phyloP scores from a whole-genome alignment of 495 filamentous ascomycete genomes.

The Hyaloscypha hepaticicola region DNA sequence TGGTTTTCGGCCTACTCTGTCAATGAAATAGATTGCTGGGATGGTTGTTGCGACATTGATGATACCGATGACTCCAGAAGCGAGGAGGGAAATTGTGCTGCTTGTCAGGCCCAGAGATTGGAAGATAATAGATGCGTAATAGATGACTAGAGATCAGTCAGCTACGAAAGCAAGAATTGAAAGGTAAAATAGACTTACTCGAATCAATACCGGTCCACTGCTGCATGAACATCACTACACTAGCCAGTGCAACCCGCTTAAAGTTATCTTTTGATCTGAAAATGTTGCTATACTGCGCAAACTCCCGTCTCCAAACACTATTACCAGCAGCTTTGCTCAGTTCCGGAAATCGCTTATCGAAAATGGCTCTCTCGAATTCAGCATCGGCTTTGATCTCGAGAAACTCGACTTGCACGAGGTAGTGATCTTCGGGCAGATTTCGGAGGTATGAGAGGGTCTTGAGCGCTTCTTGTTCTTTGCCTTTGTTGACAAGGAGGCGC shows the following conservation, averaged over 20 bases:
- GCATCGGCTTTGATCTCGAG: constrained; percentile 22
- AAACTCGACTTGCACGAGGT: constrained; percentile 21
- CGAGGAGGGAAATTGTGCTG: constrained; percentile 56
- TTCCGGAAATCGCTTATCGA: constrained; percentile 42
- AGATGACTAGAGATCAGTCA: constrained; percentile 21
- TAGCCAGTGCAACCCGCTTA: constrained; percentile 61
- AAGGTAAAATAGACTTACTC: neutral
- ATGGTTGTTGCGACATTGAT: constrained; percentile 14
- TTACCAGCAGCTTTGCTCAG: constrained; percentile 51
- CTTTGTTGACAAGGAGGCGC: constrained; percentile 55
- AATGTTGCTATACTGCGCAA: constrained; percentile 26
- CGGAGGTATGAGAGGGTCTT: constrained; percentile 36
- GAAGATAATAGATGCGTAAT: constrained; percentile 41
- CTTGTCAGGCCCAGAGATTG: constrained; percentile 39
- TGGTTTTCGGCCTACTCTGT: constrained; percentile 41
- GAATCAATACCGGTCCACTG: constrained; percentile 48
- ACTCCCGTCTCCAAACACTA: constrained; percentile 42
- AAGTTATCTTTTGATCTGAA: constrained; percentile 37
- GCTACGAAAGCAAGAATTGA: neutral
- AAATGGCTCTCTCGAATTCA: constrained; percentile 13
- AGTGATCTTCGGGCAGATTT: constrained; percentile 12
- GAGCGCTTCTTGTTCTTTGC: constrained; percentile 47
- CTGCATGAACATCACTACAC: constrained; percentile 65
- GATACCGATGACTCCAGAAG: constrained; percentile 36
- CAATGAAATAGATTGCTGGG: constrained; percentile 39